Base-by-base conservation (phyloP, 805 yeast species). In the Yamadazyma philogaea region DNA sequence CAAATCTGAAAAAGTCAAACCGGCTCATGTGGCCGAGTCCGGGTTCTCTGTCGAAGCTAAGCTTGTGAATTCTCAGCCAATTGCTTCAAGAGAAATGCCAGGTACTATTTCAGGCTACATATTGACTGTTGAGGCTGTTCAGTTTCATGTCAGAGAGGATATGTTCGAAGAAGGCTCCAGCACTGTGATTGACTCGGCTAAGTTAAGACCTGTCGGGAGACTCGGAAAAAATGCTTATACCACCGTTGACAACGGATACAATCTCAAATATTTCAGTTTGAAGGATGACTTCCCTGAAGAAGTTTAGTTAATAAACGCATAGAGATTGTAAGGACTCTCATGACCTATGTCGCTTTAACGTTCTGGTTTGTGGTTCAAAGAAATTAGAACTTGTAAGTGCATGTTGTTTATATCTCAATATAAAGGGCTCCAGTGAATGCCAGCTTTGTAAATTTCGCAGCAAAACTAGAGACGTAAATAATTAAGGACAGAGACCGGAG, bases 11-110 rank as follows among this genome's bases (percentile, higher is more conserved):
- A 53, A 59, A 7, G 85, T 81, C 32, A 69, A 64, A 38, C 74
- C 84, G 0, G 68, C 78, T 6, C 78, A 73, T 51, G 86, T 81
- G 4, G 79, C 78, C 0, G 86, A 81, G 47, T 70, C 80, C 35
- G 82, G 79, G 4, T 79, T 81, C 51, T 72, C 80, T 6, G 50
- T 81, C 11, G 87, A 81, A 55, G 77, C 74, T 22, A 78, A 73
- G 53, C 59, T 79, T 30, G 44, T 77, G 14, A 61, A 64, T 32
- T 45, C 54, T 3, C 77, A 75, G 48, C 70, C 71, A 10, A 74
- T 75, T 71, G 59, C 47, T 15, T 70, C 82, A 3, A 68, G 64
- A 42, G 36, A 34, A 6, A 65, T 65, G 37, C 70, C 74, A 1
- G 41, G 48, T 1, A 56, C 44, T 27, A 51, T 52, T 5, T 60